Evolutionary conservation across 2,329 filamentous ascomycete species (phyloP), one percentile per base, ranked within the genome.

Genomic region (Penicillium sumatraense): DNA sequence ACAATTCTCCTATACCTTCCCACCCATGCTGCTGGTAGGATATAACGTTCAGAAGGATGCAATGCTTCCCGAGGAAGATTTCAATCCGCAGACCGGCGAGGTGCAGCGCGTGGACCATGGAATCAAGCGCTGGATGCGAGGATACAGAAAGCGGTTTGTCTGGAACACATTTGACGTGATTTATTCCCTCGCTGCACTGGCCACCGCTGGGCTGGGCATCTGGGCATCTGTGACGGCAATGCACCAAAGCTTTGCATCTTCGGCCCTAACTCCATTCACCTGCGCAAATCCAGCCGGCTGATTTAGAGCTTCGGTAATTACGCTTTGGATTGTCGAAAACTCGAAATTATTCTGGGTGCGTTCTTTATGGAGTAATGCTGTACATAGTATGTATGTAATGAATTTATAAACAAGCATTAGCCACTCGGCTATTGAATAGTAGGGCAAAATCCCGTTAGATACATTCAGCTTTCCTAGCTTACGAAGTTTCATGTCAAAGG

Each of bases 1-100:
- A 14, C 64, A 69, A 40, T 69, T 72, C 51, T 67, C 61, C 16
- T 72, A 70, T 46, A 65, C 66, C 8, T 68, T 72, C 52, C 69
- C 69, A 5, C 68, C 68, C 5, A 51, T 70, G 42, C 56, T 72
- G 6, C 49, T 61, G 16, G 54, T 71, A 14, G 69, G 66, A 2
- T 71, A 66, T 51, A 65, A 62, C 11, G 61, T 70, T 35, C 65
- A 70, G 44, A 65, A 61, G 29, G 62, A 66, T 24, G 60, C 69
- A 8, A 62, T 68, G 42, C 53, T 64, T 3, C 52, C 45, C 5
- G 60, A 60, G 10, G 66, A 68, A 20, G 58, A 58, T 1, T 68
- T 67, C 53, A 55, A 69, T 51, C 45, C 56, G 3, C 18, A 36
- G 10, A 59, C 58, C 14, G 58, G 56, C 5, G 26, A 54, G 16